These are phyloP conservation scores for Alopecurus myosuroides DNA, from an alignment of 176 grass and related monocot genomes.

Conservation along the genomic window DNA sequence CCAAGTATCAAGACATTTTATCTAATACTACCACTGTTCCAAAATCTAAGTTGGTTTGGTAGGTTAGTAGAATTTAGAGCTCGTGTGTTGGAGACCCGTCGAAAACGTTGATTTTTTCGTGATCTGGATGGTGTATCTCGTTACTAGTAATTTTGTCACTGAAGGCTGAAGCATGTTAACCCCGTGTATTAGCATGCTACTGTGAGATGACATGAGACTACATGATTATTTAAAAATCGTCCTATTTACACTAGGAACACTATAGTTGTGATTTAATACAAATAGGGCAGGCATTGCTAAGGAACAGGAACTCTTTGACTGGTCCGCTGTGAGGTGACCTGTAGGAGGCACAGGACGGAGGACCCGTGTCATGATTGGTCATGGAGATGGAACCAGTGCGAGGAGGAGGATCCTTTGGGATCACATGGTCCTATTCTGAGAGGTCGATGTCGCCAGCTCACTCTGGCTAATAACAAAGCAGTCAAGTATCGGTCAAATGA, in stretches of 20 bases:
- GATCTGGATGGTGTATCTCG: neutral
- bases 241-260: neutral
- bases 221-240: neutral
- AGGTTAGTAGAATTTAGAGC: neutral
- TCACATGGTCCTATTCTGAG: slow-evolving; percentile 69
- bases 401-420: slow-evolving; percentile 40
- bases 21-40: too few relatives aligned
- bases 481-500: slow-evolving; percentile 45
- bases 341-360: slow-evolving; percentile 25
- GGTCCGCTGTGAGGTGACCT: slow-evolving; percentile 44
- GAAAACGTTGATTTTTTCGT: neutral
- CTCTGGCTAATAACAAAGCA: slow-evolving; percentile 41
- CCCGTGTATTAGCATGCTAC: neutral
- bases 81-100: neutral
- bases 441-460: slow-evolving; percentile 72
- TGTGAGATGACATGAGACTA: slow-evolving; percentile 2
- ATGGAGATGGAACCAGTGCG: slow-evolving; percentile 26
- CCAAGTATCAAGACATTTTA: too few relatives aligned
- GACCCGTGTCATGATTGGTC: slow-evolving; percentile 25
- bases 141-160: neutral
- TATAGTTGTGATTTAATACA: slow-evolving; percentile 26
- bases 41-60: too few relatives aligned
- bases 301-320: slow-evolving; percentile 38
- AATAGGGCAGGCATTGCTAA: slow-evolving; percentile 20
- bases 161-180: neutral